Evolutionary conservation across 164 flowering plant species (phyloP), one percentile per base, ranked within the genome.

Genomic region (Nymphaea thermarum): DNA sequence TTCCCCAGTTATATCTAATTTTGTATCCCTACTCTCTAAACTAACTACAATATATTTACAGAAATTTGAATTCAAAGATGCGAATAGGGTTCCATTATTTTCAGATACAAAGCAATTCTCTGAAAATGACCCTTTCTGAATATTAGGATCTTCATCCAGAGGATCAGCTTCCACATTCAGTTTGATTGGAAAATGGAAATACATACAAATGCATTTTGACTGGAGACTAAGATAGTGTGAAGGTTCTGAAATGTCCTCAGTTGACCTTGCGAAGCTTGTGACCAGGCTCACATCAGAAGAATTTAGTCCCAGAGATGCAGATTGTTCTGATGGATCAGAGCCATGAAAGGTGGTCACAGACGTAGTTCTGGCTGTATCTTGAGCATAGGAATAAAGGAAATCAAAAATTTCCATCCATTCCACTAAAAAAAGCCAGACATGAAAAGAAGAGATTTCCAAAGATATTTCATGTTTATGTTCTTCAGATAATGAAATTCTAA

Each of bases 341-440:
- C 36, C 1, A 25, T 25, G 36, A 25, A 25, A 25, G 36, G 1
- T 25, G 36, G 36, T 25, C 36, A 25, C 1, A 25, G 36, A 25
- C 36, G 36, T 25, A 25, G 36, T 25, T 25, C 36, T 25, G 36
- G 36, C 36, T 25, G 36, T 25, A 25, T 25, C 36, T 25, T 25
- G 36, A 25, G 36, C 25, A 62, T 53, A 82, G 51, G 78, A 82
- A 63, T 60, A 44, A 42, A 81, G 44, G 62, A 83, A 68, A 18
- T 81, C 79, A 71, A 84, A 64, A 42, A 94, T 43, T 70, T 79
- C 79, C 72, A 14, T 70, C 99, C 97, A 94, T 44, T 84, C 87
- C 43, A 65, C 71, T 64, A 75, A 62, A 75, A 89, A 80, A 53
- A 87, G 70, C 99, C 97, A 94, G 70, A 89, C 70, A 44, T 88